Percentiles rank a stretch among this genome's conserved stretches.
phyloP scores from a whole-genome alignment of 2,329 filamentous ascomycete species.

The Fusarium sp. region DNA sequence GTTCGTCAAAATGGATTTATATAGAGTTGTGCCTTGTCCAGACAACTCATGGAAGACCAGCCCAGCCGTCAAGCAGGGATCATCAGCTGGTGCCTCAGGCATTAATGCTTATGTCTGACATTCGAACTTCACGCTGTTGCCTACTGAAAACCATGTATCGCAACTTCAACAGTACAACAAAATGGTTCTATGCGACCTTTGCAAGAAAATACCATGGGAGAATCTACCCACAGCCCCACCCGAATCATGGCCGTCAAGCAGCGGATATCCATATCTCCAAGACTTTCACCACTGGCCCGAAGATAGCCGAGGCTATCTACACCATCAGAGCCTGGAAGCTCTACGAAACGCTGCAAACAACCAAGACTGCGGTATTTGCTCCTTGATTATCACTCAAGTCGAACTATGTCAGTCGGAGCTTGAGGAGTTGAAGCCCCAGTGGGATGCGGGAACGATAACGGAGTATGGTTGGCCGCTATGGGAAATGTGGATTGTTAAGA shows the following conservation, averaged over 20 bases:
- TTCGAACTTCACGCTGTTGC: background rate
- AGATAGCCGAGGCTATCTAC: background rate
- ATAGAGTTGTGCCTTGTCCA: fast-evolving
- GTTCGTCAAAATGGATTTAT: background rate
- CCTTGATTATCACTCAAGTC: background rate
- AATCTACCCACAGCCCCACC: background rate
- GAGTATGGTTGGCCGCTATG: background rate
- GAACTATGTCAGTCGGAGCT: background rate
- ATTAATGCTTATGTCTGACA: background rate
- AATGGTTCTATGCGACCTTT: background rate
- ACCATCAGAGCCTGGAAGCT: background rate
- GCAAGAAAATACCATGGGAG: background rate
- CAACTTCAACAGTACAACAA: background rate
- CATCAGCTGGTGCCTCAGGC: background rate
- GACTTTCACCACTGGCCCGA: background rate
- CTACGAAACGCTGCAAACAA: background rate
- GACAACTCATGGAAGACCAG: fast-evolving
- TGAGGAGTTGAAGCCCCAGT: background rate
- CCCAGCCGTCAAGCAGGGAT: fast-evolving
- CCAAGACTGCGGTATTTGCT: background rate
- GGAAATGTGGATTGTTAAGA: constrained; percentile 7
- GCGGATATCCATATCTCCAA: background rate
- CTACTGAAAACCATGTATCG: fast-evolving
- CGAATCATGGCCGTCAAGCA: fast-evolving
- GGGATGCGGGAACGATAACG: background rate